phyloP scores from a whole-genome alignment of 2,329 filamentous ascomycete species.

The Metarhizium album region DNA sequence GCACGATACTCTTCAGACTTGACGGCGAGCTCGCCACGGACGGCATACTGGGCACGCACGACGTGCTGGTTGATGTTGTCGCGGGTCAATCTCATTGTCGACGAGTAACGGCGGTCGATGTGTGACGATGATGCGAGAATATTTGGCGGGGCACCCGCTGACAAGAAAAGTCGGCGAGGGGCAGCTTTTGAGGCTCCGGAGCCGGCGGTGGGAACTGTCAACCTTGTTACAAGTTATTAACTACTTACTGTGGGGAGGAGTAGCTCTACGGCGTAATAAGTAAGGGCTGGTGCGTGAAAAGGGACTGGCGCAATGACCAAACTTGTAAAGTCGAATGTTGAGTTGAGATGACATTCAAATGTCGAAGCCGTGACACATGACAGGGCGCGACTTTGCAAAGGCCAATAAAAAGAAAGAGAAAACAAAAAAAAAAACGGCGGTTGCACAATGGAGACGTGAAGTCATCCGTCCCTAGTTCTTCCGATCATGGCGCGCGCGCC shows the following conservation, averaged over 20 bases:
- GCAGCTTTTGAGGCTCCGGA: background rate
- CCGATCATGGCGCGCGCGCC: background rate
- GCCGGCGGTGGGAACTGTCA: too few species aligned
- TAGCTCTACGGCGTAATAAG: too few species aligned
- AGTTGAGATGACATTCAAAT: too few species aligned
- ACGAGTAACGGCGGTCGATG: constrained; percentile 11
- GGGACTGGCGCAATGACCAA: too few species aligned
- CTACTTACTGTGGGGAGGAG: too few species aligned
- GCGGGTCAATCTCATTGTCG: constrained; percentile 48
- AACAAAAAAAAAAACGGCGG: background rate
- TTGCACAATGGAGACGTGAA: background rate
- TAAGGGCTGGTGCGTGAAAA: too few species aligned
- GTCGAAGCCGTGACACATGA: too few species aligned
- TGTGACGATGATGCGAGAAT: constrained; percentile 1
- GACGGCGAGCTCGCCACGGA: constrained; percentile 89
- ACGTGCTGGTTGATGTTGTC: constrained; percentile 91
- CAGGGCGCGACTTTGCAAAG: background rate
- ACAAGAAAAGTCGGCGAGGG: background rate
- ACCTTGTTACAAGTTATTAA: too few species aligned
- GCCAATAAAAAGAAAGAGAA: too few species aligned
- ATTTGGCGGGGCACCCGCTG: constrained; percentile 6
- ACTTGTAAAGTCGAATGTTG: too few species aligned
- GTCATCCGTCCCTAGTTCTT: background rate
- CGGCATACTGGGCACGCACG: constrained; percentile 83
- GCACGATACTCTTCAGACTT: constrained; percentile 86